Evolutionary conservation across 768 basidiomycete genomes (phyloP), one percentile per base, ranked within the genome.

Genomic region (Hebeloma cylindrosporum): DNA sequence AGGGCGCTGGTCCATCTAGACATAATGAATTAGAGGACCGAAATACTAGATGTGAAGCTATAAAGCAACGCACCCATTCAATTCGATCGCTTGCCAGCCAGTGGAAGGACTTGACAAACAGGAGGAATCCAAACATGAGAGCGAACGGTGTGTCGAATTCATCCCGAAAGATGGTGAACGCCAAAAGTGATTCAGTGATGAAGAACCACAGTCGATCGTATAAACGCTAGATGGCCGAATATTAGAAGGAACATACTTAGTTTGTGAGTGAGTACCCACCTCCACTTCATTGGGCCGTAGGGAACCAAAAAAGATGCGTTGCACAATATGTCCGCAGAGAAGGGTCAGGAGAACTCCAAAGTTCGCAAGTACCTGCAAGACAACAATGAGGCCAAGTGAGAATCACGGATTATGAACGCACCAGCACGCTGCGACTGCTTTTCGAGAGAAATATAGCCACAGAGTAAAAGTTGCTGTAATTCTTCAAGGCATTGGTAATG

Each of bases 171-270:
- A 98, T 98, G 26, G 96, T 96, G 62, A 98, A 88, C 0, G 96
- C 95, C 39, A 99, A 72, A 26, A 99, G 73, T 5, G 92, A 94
- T 63, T 99, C 96, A 1, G 96, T 98, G 38, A 98, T 79, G 68
- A 96, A 96, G 70, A 94, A 93, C 95, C 96, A 98, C 22, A 92
- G 79, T 52, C 91, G 79, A 61, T 98, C 95, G 63, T 97, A 96
- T 1, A 99, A 75, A 21, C 94, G 86, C 95, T 99, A 42, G 23
- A n/a, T 43, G 23, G 3, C 22, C 16, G 7, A 18, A 22, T 27
- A 27, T 25, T 17, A 30, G n/a, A 9, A 41, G 43, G n/a, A n/a
- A 43, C 37, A 33, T 37, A 30, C 36, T 25, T 40, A 25, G 34
- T 5, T 21, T 27, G 26, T 18, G 18, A 26, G 18, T 22, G n/a